Conservation (phyloP, 768 basidiomycete genomes). For the Tephrocybe rancida region DNA sequence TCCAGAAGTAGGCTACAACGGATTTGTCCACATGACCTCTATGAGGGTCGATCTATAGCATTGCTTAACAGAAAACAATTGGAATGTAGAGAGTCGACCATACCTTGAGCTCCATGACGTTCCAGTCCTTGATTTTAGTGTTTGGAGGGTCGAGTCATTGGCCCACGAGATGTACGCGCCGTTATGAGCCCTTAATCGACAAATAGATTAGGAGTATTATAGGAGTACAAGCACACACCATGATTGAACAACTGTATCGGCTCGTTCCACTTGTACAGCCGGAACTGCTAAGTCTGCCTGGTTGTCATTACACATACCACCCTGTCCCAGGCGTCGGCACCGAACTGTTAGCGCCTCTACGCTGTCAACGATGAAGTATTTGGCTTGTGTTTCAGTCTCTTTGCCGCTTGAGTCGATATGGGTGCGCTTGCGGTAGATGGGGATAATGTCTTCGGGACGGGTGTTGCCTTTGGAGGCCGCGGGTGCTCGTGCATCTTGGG, state of each 20-base stretch:
- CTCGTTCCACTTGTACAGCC: conserved; percentile 95
- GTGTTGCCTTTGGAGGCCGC: conserved; percentile 71
- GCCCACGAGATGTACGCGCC: conserved; percentile 95
- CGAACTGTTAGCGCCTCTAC: conserved; percentile 93
- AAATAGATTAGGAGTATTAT: too few relatives aligned
- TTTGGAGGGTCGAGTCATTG: conserved; percentile 91
- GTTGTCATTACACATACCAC: conserved; percentile 99
- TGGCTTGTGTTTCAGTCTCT: conserved; percentile 55
- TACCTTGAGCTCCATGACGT: conserved; percentile 93
- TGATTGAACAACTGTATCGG: conserved; percentile 92
- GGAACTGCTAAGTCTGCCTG: conserved; percentile 98
- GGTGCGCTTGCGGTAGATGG: conserved; percentile 86
- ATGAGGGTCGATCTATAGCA: conserved; percentile 86
- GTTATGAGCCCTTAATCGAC: conserved; percentile 39
- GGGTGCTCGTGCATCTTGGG: conserved; percentile 72
- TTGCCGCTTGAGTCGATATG: conserved; percentile 65
- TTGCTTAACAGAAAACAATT: not conserved
- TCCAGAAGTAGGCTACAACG: conserved; percentile 96
- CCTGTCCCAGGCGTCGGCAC: conserved; percentile 92
- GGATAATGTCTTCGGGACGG: conserved; percentile 79
- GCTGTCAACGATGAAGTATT: conserved; percentile 90
- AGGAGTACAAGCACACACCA: conserved; percentile 47
- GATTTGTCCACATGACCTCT: conserved; percentile 94
- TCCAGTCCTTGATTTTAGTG: conserved; percentile 92
- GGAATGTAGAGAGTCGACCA: not conserved